phyloP scores from a whole-genome alignment of 805 yeast genomes.

The Blastobotrys parvus region DNA sequence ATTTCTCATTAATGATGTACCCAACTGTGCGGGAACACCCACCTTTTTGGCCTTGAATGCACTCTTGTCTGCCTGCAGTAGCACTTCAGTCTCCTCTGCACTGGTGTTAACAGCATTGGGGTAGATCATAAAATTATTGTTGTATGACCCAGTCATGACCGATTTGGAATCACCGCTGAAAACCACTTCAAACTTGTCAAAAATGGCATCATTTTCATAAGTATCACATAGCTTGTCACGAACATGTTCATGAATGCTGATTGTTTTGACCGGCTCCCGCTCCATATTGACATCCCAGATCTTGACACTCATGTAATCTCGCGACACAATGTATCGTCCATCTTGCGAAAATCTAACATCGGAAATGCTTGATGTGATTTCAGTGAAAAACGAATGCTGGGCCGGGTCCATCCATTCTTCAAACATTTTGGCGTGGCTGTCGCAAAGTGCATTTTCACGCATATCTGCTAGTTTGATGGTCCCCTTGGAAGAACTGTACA shows the following conservation, averaged over 20 bases:
- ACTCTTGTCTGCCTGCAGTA: conserved; percentile 94
- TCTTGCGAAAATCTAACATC: conserved; percentile 88
- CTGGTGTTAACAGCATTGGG: conserved; percentile 53
- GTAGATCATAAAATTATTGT: conserved; percentile 93
- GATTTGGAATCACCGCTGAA: conserved; percentile 88
- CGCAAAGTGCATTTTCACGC: conserved; percentile 94
- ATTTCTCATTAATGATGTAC: conserved; percentile 23
- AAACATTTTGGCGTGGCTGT: conserved; percentile 67
- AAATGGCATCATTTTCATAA: conserved; percentile 96
- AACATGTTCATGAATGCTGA: conserved; percentile 90
- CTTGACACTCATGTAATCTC: conserved; percentile 96
- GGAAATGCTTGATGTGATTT: conserved; percentile 86
- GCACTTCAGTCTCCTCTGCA: conserved; percentile 51
- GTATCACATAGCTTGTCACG: conserved; percentile 93
- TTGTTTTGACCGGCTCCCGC: conserved; percentile 85
- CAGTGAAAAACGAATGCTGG: conserved; percentile 92
- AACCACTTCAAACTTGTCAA: conserved; percentile 95
- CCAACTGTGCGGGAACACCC: conserved; percentile 37
- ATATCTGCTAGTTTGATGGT: conserved; percentile 92
- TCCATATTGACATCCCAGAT: conserved; percentile 99
- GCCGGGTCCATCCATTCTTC: conserved; percentile 92
- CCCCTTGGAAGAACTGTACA: conserved; percentile 94
- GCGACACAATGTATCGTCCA: conserved; percentile 90
- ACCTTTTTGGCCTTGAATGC: conserved; percentile 80
- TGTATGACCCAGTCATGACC: conserved; percentile 95